Base-by-base conservation (phyloP, 768 basidiomycete species). In the Lactifluus subvellereus region DNA sequence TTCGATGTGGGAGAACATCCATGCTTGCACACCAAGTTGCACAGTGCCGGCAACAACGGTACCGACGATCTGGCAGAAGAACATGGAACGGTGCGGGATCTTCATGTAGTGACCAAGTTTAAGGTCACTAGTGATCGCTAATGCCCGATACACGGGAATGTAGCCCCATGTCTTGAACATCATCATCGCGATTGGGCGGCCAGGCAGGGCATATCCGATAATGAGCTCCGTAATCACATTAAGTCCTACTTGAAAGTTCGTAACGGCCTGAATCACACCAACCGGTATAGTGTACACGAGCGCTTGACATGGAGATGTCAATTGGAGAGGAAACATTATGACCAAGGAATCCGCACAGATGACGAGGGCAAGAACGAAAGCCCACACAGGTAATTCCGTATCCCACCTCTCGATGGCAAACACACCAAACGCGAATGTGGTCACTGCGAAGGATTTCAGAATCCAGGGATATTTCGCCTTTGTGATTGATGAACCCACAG, bases 101-200 rank as follows among this genome's bases (percentile, higher is more conserved):
- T 88, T 88, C 84, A 84, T 87, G 67, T 77, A 77, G 57, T 73
- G 88, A 10, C 86, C 88, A 53, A 89, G 84, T 73, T 93, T 92
- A 71, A 91, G 85, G 75, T 91, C 88, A 9, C 82, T 78, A 1
- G 86, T 81, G 76, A 91, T 92, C 47, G 75, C 76, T 47, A 91
- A 71, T 1, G 88, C 88, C 73, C 87, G 85, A 78, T 77, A 2
- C 80, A 84, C 83, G 56, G 82, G 84, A 62, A 87, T 85, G 68
- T 88, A 89, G 37, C 89, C 88, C 79, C 80, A 89, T 0, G 87
- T 88, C 81, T 89, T 91, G 80, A 91, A 91, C 77, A 91, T 77
- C 89, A 92, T 90, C 80, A 84, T 89, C 0, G 91, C 89, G 60
- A 91, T 72, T 6, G 90, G 88, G 16, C 81, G 82, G 2, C 91